phyloP scores from a whole-genome alignment of 495 filamentous ascomycete species.

The Trichoderma reesei region DNA sequence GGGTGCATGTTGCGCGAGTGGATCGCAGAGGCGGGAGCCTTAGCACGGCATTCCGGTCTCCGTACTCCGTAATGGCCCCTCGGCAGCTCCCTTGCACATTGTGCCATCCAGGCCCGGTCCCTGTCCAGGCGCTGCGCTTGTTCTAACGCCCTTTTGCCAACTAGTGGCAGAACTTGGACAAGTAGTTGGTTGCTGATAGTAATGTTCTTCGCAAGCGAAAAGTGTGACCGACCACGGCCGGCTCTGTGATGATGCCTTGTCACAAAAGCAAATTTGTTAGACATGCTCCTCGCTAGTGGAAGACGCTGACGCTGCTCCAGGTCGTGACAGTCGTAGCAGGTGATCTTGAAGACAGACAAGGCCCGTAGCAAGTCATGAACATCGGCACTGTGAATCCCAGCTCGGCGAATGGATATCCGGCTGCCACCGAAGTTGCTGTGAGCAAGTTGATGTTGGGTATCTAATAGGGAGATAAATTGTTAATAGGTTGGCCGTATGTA shows the following conservation, averaged over 20 bases:
- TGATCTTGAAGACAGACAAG: no score
- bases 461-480: no score
- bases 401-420: not conserved
- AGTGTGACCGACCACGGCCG: not conserved
- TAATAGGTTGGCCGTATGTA: no score
- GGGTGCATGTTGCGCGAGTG: not conserved
- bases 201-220: not conserved
- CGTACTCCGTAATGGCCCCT: not conserved
- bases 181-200: no score
- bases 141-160: not conserved
- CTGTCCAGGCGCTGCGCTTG: constrained; percentile 2
- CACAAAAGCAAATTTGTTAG: not conserved
- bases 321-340: no score
- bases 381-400: not conserved
- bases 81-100: constrained; percentile 5
- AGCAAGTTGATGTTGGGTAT: not conserved
- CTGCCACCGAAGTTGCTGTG: not conserved
- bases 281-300: not conserved
- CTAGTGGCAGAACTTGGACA: not conserved
- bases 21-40: not conserved
- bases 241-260: not conserved
- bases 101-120: not conserved
- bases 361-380: no score
- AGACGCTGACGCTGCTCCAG: no score
- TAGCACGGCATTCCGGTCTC: constrained; percentile 5